Base-by-base conservation (phyloP, 78 protist species). In the Dictyostelium firmibasis region DNA sequence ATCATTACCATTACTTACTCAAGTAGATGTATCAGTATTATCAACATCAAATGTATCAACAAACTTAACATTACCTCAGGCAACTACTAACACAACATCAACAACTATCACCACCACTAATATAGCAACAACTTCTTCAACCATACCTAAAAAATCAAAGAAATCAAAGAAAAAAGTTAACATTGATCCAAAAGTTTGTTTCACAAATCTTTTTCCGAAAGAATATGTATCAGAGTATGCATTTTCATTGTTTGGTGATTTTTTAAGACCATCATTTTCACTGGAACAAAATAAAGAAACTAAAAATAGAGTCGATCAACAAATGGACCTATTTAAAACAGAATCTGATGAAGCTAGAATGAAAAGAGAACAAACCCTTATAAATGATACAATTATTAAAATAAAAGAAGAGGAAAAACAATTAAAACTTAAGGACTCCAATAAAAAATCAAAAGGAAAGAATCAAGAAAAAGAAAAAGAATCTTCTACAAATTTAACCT, bases 341-440 rank as follows among this genome's bases (percentile, higher is more conserved):
- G 92, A 86, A 57, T 44, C 92, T 0, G 92, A 86, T 38, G 92
- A 86, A 38, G 36, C 94, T 10, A 78, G 94, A 81, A 81, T 89
- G 94, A 89, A 79, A 29, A 78, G 84, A 70, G 94, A 89, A 81
- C 94, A 89, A 64, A 23, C 76, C 9, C 43, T 89, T 14, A 64
- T 89, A 8, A 89, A 89, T 70, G 87, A 81, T 20, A 81, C 38
- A 27, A 76, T 86, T 36, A 31, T 38, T 57, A 86, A 76, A 69
- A 50, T 86, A 10, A 50, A 60, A 77, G 85, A 75, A 25, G 62
- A 36, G 1, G 84, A 75, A 25, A 27, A 44, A 67, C 31, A 43
- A 18, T 81, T 7, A 25, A 72, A 72, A 31, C 18, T 29, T 33
- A 72, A 72, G 33, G 79, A 11, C 8, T 33, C 7, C n/a, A 72